Base-by-base conservation (phyloP, 73 alveolate genomes). In the Paramecium primaurelia region DNA sequence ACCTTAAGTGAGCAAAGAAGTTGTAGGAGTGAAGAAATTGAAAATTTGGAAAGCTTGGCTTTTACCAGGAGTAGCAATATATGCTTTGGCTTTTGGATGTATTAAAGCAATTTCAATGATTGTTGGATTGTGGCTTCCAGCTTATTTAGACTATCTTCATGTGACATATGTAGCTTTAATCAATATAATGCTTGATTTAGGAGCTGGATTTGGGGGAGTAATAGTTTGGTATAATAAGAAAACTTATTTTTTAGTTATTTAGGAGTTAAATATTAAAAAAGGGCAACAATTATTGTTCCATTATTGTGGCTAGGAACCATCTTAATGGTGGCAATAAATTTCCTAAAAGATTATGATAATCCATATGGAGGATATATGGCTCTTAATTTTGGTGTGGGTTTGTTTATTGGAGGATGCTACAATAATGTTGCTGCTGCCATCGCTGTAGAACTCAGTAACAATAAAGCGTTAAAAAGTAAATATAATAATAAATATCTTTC, bases 381-480 rank as follows among this genome's bases (percentile, higher is more conserved):
- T 25, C 60, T 75, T 30, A 38, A 36, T 42, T 75, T 75, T 18
- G 58, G 58, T n/a, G 60, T 42, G 2, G 88, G 88, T 3, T 14
- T 75, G 9, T 38, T 75, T 12, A 75, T 75, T 36, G 88, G 88
- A 38, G 88, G 88, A 18, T 75, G 88, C 40, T 75, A 38, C 10
- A 75, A 75, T 20, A 75, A 75, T 10, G 88, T 75, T 10, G 88
- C 88, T 18, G 60, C 88, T 37, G 88, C 88, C 14, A 75, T 75
- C 18, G 68, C 88, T 36, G 88, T 75, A 34, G 88, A 75, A 38
- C 59, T 75, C 28, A 75, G 88, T n/a, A 75, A 75, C 47, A 42
- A 75, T 75, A 75, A 75, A 75, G 88, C 58, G 3, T 42, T 75
- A 38, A 38, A 38, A 38, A 75, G 88, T 75, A 36, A 12, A 12